A percentile compares a stretch with the other conserved stretches of the same genome.
Evolutionary conservation across 164 flowering plant genomes (phyloP).

Genomic region (Santalum album): DNA sequence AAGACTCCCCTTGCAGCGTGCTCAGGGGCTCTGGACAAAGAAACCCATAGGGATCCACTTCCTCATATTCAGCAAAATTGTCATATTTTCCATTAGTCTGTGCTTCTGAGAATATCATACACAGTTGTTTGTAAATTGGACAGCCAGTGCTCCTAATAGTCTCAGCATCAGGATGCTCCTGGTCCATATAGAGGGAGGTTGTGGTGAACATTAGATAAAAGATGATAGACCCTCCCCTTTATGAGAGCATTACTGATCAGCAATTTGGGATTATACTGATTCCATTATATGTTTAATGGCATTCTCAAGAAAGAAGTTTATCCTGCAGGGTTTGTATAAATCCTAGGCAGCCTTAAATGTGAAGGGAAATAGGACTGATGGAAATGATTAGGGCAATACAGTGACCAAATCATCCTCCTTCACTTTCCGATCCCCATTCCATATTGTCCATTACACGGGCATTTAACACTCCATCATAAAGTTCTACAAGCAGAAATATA

Average conservation of each 20-base stretch:
- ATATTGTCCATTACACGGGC: too few species aligned
- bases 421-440: too few species aligned
- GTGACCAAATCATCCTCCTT: too few species aligned
- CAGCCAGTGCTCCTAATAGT: constrained; percentile 33
- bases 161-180: constrained; percentile 55
- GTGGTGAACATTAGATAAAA: not conserved
- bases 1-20: constrained; percentile 15
- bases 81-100: constrained; percentile 18
- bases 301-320: too few species aligned
- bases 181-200: not conserved
- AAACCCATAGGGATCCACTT: not conserved
- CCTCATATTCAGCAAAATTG: constrained; percentile 12
- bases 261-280: too few species aligned
- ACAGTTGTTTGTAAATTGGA: constrained; percentile 34
- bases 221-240: not conserved
- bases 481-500: too few species aligned
- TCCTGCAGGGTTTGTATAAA: too few species aligned
- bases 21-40: constrained; percentile 16
- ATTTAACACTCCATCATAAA: too few species aligned
- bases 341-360: too few species aligned
- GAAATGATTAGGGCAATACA: too few species aligned
- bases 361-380: too few species aligned
- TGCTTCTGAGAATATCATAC: constrained; percentile 34
- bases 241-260: not conserved
- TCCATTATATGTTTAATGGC: too few species aligned